Base-by-base conservation (phyloP, 345 rosid species). In the Excoecaria agallocha region DNA sequence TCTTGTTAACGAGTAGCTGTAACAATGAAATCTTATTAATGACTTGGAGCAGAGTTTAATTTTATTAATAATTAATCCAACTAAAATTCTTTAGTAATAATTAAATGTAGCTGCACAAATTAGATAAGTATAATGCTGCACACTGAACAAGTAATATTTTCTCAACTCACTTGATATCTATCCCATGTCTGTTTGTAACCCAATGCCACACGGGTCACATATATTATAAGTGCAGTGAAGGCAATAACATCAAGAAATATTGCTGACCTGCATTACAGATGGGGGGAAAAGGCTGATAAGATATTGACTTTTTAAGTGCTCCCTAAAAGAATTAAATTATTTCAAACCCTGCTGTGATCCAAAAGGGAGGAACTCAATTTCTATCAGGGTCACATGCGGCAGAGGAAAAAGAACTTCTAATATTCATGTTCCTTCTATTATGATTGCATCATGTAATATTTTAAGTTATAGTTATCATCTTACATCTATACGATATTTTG, bases 181-280 rank as follows among this genome's bases (percentile, higher is more conserved):
- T 94, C 98, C 94, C 96, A 89, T 57, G 98, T 94, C 83, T 94
- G 98, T 78, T 94, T 92, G 87, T 94, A 94, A 77, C 97, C 98
- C 87, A 94, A 84, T 74, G 82, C 92, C 83, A 92, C 95, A 4
- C 98, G 98, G 66, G 86, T 81, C 69, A 85, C 89, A 77, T 86
- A 90, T 70, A 94, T 84, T 84, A 94, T 82, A 48, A 94, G 93
- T 69, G 97, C 98, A 74, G 87, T 81, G 74, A 86, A 51, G 46
- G 97, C 96, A 77, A 94, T 70, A 68, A 86, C 97, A 76, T 94
- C 98, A 78, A 94, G 94, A 84, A 88, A 79, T 75, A 94, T 74
- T 62, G 98, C 96, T 55, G 98, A 92, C 73, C 98, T 94, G 88
- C 75, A 67, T 73, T 49, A 51, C 11, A 35, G 12, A 58, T 49